Percentiles rank a stretch among this genome's conserved stretches.
Evolutionary conservation across 202 grass and related monocot species (phyloP).

Genomic region (Dendrocalamus latiflorus): DNA sequence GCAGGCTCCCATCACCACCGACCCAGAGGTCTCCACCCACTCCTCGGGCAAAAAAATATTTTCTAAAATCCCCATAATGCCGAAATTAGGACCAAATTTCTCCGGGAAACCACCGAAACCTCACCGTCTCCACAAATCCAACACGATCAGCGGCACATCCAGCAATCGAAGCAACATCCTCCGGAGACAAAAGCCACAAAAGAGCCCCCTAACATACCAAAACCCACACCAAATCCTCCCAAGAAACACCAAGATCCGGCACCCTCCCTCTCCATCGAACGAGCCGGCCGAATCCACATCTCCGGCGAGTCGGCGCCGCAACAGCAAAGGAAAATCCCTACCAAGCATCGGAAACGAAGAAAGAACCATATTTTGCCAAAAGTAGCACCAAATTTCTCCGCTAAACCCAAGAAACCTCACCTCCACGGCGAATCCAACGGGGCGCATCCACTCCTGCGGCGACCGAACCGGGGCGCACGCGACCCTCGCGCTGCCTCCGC

Average conservation of each 20-base stretch:
- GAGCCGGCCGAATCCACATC: not conserved
- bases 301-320: not conserved
- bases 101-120: not conserved
- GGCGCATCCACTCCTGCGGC: not conserved
- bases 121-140: not conserved
- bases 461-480: slow-evolving; percentile 19
- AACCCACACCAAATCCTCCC: not conserved
- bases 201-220: not conserved
- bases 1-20: not conserved
- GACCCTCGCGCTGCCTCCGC: slow-evolving; percentile 26
- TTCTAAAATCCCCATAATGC: not conserved
- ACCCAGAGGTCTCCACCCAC: not conserved
- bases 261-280: not conserved
- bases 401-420: slow-evolving; percentile 6
- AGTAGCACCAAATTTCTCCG: not conserved
- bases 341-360: not conserved
- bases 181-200: not conserved
- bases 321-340: not conserved
- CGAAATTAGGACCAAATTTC: not conserved
- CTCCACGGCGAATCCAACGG: not conserved
- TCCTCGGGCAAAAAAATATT: not conserved
- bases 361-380: not conserved
- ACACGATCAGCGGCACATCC: not conserved
- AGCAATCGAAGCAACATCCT: not conserved
- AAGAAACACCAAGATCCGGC: not conserved